Evolutionary conservation across 805 yeast species (phyloP).

Genomic region (Phaffomyces opuntiae): DNA sequence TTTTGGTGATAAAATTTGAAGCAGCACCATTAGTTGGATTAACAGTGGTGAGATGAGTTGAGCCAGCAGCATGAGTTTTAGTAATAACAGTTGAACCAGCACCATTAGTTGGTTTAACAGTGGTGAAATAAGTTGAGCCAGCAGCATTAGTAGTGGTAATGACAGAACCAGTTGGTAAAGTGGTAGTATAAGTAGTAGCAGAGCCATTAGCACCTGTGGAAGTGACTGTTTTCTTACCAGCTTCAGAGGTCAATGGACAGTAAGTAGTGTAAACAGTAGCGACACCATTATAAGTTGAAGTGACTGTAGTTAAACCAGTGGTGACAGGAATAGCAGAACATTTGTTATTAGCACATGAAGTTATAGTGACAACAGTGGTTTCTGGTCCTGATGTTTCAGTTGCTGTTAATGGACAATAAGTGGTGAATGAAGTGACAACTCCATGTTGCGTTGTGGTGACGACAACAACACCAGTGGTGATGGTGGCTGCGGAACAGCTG

Average conservation of each 20-base stretch:
- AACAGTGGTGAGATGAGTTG: conserved; percentile 1
- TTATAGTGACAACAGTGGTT: background rate
- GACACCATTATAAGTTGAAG: background rate
- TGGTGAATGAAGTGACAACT: conserved; percentile 25
- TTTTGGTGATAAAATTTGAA: conserved; percentile 5
- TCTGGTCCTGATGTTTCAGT: background rate
- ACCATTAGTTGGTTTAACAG: conserved; percentile 10
- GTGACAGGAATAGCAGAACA: background rate
- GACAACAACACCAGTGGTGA: conserved; percentile 21
- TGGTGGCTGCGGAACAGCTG: conserved; percentile 19
- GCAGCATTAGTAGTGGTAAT: conserved; percentile 30
- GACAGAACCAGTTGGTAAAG: conserved; percentile 17
- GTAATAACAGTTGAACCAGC: background rate
- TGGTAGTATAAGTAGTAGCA: background rate
- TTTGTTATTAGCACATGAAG: background rate
- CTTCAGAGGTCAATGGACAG: background rate
- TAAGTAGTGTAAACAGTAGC: background rate
- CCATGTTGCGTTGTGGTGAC: conserved; percentile 22
- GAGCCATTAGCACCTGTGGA: background rate
- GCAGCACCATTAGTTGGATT: background rate
- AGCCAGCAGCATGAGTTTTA: background rate
- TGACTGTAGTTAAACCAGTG: background rate
- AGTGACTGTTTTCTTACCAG: background rate
- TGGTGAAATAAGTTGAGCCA: conserved; percentile 2
- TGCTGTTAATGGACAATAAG: conserved; percentile 28